Conservation (phyloP, 2,329 filamentous ascomycete species). For the Botrytis deweyae region DNA sequence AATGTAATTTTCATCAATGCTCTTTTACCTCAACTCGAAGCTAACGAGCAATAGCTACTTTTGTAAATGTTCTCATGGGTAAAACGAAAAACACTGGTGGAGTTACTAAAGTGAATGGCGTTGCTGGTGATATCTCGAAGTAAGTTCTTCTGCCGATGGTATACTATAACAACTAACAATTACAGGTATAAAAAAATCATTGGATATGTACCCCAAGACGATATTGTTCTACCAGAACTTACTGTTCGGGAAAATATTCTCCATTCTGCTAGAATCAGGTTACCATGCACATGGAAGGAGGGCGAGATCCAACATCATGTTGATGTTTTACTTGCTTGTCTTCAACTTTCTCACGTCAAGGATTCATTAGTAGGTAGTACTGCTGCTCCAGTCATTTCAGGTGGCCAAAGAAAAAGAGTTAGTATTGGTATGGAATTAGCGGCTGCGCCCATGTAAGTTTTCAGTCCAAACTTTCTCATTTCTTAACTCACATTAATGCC, state of each 20-base stretch:
- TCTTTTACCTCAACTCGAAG: neutral
- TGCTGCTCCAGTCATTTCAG: slow-evolving; percentile 60
- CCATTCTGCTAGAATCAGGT: slow-evolving; percentile 55
- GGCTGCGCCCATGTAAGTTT: slow-evolving; percentile 49
- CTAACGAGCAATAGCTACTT: slow-evolving; percentile 44
- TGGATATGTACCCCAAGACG: slow-evolving; percentile 62
- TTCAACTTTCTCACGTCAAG: slow-evolving; percentile 43
- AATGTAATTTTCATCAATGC: slow-evolving; percentile 40
- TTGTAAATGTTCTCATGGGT: slow-evolving; percentile 61
- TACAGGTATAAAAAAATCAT: slow-evolving; percentile 57
- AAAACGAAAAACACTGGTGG: slow-evolving; percentile 53
- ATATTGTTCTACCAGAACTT: slow-evolving; percentile 58
- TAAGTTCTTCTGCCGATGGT: slow-evolving; percentile 13
- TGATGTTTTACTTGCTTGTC: slow-evolving; percentile 55
- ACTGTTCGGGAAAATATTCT: slow-evolving; percentile 63
- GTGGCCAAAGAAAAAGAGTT: slow-evolving; percentile 61
- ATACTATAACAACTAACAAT: slow-evolving; percentile 8
- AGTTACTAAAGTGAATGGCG: slow-evolving; percentile 50
- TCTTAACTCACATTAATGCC: neutral
- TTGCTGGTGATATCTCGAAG: slow-evolving; percentile 36
- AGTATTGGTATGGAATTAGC: slow-evolving; percentile 60
- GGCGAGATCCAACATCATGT: slow-evolving; percentile 52
- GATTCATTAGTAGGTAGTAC: slow-evolving; percentile 56
- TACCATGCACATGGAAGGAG: slow-evolving; percentile 53
- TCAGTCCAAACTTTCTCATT: neutral